These are phyloP conservation scores for Quercus dentata DNA, from an alignment of 306 rosid genomes.

Conservation along the genomic window DNA sequence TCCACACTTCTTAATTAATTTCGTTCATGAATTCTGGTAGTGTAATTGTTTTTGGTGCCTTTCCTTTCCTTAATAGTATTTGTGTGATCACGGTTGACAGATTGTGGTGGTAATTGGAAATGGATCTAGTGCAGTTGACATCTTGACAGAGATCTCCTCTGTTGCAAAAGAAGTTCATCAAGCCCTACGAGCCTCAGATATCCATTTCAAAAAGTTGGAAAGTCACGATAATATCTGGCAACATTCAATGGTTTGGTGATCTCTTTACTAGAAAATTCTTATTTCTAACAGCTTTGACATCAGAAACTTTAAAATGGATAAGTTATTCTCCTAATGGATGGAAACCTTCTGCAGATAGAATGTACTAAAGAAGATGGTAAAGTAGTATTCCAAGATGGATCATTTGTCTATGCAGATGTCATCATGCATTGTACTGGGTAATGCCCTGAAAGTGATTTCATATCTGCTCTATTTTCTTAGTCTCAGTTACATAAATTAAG, in stretches of 20 bases:
- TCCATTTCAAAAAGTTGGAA: background rate
- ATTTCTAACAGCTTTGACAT: background rate
- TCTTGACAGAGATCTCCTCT: slow-evolving; percentile 1
- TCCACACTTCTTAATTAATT: background rate
- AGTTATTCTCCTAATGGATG: background rate
- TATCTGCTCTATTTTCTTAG: no score
- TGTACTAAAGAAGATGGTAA: slow-evolving; percentile 11
- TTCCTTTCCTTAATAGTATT: background rate
- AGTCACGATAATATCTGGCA: background rate
- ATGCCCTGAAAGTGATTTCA: background rate
- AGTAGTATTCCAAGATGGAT: slow-evolving; percentile 12
- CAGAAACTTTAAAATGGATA: background rate
- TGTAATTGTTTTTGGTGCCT: background rate
- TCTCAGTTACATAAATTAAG: no score
- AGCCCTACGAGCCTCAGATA: background rate
- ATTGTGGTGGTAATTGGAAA: slow-evolving; percentile 1
- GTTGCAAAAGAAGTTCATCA: slow-evolving; percentile 5
- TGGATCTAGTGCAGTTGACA: background rate
- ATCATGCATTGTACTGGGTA: slow-evolving; percentile 31
- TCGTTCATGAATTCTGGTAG: background rate
- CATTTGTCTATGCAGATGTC: slow-evolving; percentile 1
- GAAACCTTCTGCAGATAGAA: slow-evolving; percentile 17
- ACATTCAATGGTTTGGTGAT: background rate
- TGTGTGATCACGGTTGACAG: background rate
- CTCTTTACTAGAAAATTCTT: background rate